Evolutionary conservation across 75 land plant species (phyloP), one percentile per base, ranked within the genome.

Genomic region (Chamaecyparis obtusa): DNA sequence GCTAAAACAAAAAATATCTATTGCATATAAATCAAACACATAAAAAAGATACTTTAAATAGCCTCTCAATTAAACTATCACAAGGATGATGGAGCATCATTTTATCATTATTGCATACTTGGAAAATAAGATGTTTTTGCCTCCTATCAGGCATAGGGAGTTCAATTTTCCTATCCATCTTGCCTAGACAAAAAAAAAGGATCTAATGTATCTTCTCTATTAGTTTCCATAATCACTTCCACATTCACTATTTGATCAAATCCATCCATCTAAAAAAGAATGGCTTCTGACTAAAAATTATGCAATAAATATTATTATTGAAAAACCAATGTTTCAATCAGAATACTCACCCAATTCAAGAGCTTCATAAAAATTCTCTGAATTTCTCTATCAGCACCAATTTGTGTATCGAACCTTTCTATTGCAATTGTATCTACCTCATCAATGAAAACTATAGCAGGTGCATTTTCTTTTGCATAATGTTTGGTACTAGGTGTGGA

Each of bases 331-430:
- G 14, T 9, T 8, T 15, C 56, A 54, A n/a, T 54, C 56, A 54
- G 56, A 10, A 54, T 16, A 54, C 11, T 13, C 56, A 54, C 16
- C 13, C 14, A 16, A 54, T 54, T 54, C 56, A 54, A 15, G 27
- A 96, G 94, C 88, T 96, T 96, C 98, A 96, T 96, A 32, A 96
- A 92, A 30, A 95, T 96, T 83, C 98, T 92, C 86, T 96, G 98
- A 82, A 96, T 95, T 88, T 96, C 98, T 81, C 98, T 90, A 77
- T 96, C 98, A 86, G 95, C 96, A 35, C 98, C 98, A 75, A 95
- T 94, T 89, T 95, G 95, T 57, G 98, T 96, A 95, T 96, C 98
- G 92, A 96, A 96, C 15, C 97, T 90, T 54, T 96, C 97, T 6
- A 96, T 96, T 5, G 96, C 97, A 85, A 96, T 96, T 1, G 96